Evolutionary conservation across 192 early-diverging fungal species (phyloP), one percentile per base, ranked within the genome.

Genomic region (Coemansia aciculifera): DNA sequence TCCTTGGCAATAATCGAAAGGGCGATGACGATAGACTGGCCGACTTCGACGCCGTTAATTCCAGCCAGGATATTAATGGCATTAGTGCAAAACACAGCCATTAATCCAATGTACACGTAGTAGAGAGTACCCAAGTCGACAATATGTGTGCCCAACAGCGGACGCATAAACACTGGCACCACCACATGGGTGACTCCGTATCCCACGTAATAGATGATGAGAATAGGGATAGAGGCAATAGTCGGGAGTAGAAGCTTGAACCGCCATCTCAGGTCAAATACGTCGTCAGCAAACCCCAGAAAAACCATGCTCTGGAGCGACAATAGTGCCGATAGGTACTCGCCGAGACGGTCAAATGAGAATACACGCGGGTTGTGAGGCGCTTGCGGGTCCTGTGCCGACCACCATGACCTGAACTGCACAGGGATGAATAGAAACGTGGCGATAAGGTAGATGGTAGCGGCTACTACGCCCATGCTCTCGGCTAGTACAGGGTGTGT

Each of bases 11-110:
- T 77, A 10, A 98, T 79, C 5, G 98, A 95, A 34, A 92, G 38
- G 2, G 91, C 95, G 62, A 99, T 98, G 2, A 99, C 87, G 1
- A 99, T 79, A 3, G 93, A 90, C 84, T 98, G 96, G 2, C 91
- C 92, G 5, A 91, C 94, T 78, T 99, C 98, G 36, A 99, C 90
- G 3, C 98, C 98, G 79, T 99, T 99, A 68, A 97, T 92, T 19
- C 98, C 98, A 3, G 98, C 98, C 52, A 98, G 79, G 44, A 99
- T 98, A 72, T 99, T 99, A 84, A 99, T 98, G 15, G 94, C 91
- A 71, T 99, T 94, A 10, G 98, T 99, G 62, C 93, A 97, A 74
- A 99, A 99, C 23, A 96, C 91, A 34, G 90, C 87, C 59, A 98
- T 85, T 67, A 91, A 75, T 0, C 85, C 87, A 88, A 98, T 98